Evolutionary conservation across 441 rosid genomes (phyloP).

Genomic region (Gossypium schwendimanii): DNA sequence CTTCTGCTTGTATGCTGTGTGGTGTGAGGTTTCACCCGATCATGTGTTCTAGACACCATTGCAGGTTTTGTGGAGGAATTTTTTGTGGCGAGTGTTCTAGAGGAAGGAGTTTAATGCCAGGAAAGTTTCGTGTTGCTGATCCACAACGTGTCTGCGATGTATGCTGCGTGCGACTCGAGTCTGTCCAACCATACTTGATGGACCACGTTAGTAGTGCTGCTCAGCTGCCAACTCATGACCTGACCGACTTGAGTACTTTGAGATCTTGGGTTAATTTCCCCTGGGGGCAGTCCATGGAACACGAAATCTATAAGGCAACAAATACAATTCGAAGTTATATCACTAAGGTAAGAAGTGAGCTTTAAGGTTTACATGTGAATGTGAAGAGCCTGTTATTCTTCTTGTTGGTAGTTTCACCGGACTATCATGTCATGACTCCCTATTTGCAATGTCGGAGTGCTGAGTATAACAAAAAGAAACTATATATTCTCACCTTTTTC

Average conservation of each 20-base stretch:
- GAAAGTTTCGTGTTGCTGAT: slow-evolving; percentile 56
- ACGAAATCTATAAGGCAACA: slow-evolving; percentile 85
- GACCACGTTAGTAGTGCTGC: slow-evolving; percentile 89
- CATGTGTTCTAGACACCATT: slow-evolving; percentile 92
- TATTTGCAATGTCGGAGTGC: background rate
- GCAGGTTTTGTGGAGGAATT: slow-evolving; percentile 87
- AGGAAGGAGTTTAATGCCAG: slow-evolving; percentile 86
- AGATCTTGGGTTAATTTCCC: slow-evolving; percentile 98
- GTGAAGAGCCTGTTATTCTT: background rate
- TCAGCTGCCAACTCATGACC: slow-evolving; percentile 74
- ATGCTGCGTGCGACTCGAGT: slow-evolving; percentile 78
- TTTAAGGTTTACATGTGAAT: background rate
- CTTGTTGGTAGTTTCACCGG: background rate
- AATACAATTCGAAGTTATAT: slow-evolving; percentile 62
- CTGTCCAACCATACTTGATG: slow-evolving; percentile 84
- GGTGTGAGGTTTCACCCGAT: slow-evolving; percentile 81
- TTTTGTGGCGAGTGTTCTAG: slow-evolving; percentile 79
- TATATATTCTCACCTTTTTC: background rate
- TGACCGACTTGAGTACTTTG: slow-evolving; percentile 92
- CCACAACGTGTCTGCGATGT: slow-evolving; percentile 94
- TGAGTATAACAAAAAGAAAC: background rate
- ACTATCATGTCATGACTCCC: background rate
- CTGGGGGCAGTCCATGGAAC: slow-evolving; percentile 88
- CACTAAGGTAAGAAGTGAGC: slow-evolving; percentile 42
- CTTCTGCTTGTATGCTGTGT: slow-evolving; percentile 85